Evolutionary conservation across 78 protist species (phyloP), one percentile per base, ranked within the genome.

Genomic region (Emiliania huxleyi): DNA sequence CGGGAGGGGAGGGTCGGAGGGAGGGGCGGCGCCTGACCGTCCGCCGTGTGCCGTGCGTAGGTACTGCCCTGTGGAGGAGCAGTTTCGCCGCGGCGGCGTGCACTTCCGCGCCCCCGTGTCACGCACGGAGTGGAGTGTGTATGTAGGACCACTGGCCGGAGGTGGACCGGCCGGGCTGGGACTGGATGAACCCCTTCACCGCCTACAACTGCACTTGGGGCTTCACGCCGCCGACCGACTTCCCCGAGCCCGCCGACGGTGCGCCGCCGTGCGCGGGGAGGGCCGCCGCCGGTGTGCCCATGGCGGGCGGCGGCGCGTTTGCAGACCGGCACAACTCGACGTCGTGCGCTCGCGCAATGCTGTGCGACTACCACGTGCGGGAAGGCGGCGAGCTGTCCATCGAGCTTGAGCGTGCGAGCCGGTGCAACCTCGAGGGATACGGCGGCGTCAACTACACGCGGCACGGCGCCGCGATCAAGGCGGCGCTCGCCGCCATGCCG

Each of bases 191-290:
- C 42, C 81, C 81, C 1, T 71, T 35, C 81, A 71, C 81, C 12
- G 81, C 81, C n/a, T 71, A 35, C 81, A 71, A 71, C 42, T 71
- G 81, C 81, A 71, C 81, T 1, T 71, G 81, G 81, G 81, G 81
- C 37, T 71, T 71, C 42, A 4, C 81, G 44, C 35, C 37, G 44
- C 81, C 81, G 42, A 71, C 81, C 44, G 37, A 29, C 42, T 71
- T 15, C 81, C 81, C 81, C 2, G 81, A 71, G 81, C 81, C 81
- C n/a, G 81, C 3, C 19, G 81, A 71, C n/a, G 81, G 81, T 4
- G 12, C 2, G 23, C 23, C 81, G 81, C 81, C 81, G 21, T 71
- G 81, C 42, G 42, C n/a, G 18, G 23, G 18, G 23, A 4, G 29
- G 33, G 33, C 4, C 3, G 33, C 19, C 33, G 45, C n/a, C 81